Conservation (phyloP, 192 early-diverging fungal genomes). For the Backusella mclennaniae region DNA sequence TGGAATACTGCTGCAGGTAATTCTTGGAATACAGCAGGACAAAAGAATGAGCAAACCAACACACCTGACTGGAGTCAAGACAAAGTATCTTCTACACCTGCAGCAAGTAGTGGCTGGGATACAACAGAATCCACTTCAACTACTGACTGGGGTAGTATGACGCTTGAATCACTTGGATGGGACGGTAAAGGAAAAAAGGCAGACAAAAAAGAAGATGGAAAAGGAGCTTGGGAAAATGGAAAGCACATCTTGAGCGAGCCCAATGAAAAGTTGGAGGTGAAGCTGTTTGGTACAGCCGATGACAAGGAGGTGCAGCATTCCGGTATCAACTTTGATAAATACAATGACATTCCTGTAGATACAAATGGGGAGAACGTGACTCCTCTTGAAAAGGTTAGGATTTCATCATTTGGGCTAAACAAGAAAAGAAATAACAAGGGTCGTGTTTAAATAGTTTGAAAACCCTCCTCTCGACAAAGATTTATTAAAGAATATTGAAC, state of each 20-base stretch:
- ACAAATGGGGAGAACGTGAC: constrained; percentile 56
- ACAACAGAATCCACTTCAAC: not conserved
- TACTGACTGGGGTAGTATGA: constrained; percentile 5
- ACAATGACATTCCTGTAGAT: constrained; percentile 68
- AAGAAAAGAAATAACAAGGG: constrained; percentile 22
- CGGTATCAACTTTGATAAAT: constrained; percentile 81
- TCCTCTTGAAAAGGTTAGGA: constrained; percentile 47
- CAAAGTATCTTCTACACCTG: not conserved
- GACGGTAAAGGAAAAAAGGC: constrained; percentile 9
- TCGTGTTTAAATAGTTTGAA: constrained; percentile 42
- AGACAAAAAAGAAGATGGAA: constrained; percentile 10
- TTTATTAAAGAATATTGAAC: constrained; percentile 68
- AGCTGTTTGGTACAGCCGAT: constrained; percentile 51
- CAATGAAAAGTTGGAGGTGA: constrained; percentile 53
- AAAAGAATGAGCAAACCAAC: not conserved
- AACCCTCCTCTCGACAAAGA: constrained; percentile 73
- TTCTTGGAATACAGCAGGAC: not conserved
- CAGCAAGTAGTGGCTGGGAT: not conserved
- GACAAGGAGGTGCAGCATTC: constrained; percentile 49
- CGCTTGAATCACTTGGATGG: constrained; percentile 5
- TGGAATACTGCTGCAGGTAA: not conserved
- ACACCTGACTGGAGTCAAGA: not conserved
- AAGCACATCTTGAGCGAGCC: not conserved
- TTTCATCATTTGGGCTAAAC: not conserved
- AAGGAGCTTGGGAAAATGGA: constrained; percentile 21